Conservation (phyloP, 2,329 filamentous ascomycete genomes). For the Aspergillus neotritici region DNA sequence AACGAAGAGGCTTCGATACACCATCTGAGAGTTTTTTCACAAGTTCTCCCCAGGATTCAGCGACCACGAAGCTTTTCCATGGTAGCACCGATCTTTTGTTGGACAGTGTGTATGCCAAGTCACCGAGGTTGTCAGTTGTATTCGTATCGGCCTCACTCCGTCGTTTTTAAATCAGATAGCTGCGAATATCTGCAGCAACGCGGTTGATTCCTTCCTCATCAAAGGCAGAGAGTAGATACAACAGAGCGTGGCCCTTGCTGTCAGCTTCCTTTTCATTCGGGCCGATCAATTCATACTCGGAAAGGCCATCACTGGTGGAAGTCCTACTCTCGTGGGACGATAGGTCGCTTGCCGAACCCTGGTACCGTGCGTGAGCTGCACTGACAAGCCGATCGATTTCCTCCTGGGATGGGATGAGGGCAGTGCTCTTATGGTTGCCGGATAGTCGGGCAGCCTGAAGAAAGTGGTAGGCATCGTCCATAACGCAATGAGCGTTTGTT, state of each 20-base stretch:
- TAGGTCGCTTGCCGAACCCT: no score
- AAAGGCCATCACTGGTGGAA: no score
- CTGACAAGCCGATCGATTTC: background rate
- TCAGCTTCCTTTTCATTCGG: no score
- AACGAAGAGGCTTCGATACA: background rate
- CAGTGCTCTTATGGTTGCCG: background rate
- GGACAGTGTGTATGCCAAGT: slow-evolving; percentile 4
- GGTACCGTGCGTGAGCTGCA: no score
- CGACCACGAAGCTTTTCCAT: background rate
- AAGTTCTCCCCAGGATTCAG: background rate
- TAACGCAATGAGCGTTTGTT: slow-evolving; percentile 8
- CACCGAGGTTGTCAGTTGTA: background rate
- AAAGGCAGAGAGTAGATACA: no score
- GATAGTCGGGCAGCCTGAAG: background rate
- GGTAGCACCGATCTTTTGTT: slow-evolving; percentile 1
- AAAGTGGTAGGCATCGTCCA: slow-evolving; percentile 7
- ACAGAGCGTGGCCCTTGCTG: no score
- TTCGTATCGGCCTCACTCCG: no score
- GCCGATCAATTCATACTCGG: no score
- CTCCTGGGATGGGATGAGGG: background rate
- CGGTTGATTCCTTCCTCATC: no score
- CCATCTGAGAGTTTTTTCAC: background rate
- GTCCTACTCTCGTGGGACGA: no score
- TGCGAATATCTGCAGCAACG: no score
- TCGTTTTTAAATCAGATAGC: no score